Percentiles rank a stretch among this genome's conserved stretches.
Evolutionary conservation across 2,329 filamentous ascomycete genomes (phyloP).

Genomic region (Chaetomiaceae sp.): DNA sequence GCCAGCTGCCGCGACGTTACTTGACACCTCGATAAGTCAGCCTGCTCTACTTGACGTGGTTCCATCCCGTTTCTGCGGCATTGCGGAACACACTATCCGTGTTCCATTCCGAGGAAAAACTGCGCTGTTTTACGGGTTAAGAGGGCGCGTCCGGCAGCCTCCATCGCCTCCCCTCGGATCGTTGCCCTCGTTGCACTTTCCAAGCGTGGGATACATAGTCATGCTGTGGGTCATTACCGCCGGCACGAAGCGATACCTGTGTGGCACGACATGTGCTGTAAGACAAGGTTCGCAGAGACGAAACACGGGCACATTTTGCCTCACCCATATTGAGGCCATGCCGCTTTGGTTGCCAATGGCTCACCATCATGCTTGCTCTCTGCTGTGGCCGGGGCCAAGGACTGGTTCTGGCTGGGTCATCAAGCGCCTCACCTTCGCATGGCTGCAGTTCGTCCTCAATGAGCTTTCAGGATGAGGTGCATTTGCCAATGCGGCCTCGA

Average conservation of each 20-base stretch:
- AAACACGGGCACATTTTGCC: neutral
- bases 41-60: neutral
- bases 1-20: neutral
- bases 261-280: constrained; percentile 23
- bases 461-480: neutral
- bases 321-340: neutral
- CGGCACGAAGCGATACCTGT: neutral
- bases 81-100: neutral
- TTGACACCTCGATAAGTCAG: neutral
- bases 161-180: neutral
- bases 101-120: neutral
- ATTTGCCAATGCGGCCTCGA: neutral
- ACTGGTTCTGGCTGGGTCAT: neutral
- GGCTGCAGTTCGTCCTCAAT: neutral
- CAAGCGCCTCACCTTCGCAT: neutral
- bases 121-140: neutral
- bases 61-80: neutral
- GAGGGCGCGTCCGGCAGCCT: neutral
- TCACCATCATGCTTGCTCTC: neutral
- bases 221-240: neutral
- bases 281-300: constrained; percentile 4
- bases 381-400: neutral
- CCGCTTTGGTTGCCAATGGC: neutral
- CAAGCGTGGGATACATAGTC: neutral
- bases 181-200: neutral